Percentiles rank a stretch among this genome's conserved stretches.
Evolutionary conservation across 2,329 filamentous ascomycete species (phyloP).

Genomic region (Monosporascus sp.): DNA sequence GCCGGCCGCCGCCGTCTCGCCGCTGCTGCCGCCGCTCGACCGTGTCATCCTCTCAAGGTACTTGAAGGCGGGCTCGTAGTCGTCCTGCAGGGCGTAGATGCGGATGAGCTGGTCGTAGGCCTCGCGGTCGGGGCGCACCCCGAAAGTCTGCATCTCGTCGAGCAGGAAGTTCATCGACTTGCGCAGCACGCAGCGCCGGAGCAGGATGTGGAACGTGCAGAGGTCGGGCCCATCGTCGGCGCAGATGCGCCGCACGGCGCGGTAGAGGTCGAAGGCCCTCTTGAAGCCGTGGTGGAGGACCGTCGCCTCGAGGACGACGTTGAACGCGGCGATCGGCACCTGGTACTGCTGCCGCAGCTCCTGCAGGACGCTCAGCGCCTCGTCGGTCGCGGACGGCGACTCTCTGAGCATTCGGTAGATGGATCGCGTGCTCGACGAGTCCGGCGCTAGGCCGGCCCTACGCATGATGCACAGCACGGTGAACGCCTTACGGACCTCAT

Average conservation of each 20-base stretch:
- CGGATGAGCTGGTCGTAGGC: conserved; percentile 30
- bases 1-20: conserved; percentile 6
- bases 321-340: conserved; percentile 35
- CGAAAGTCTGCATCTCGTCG: conserved; percentile 33
- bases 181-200: conserved; percentile 20
- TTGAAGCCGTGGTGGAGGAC: conserved; percentile 17
- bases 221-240: conserved; percentile 27
- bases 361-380: conserved; percentile 54
- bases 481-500: conserved; percentile 62
- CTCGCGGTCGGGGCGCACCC: conserved; percentile 22
- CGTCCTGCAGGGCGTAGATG: conserved; percentile 26
- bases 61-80: conserved; percentile 29
- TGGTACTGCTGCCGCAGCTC: conserved; percentile 39
- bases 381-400: conserved; percentile 38
- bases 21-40: not conserved
- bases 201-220: conserved; percentile 31
- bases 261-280: conserved; percentile 32
- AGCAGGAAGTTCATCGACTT: conserved; percentile 29
- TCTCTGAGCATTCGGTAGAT: conserved; percentile 54
- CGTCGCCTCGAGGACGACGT: conserved; percentile 35
- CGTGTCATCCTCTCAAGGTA: conserved; percentile 24
- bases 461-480: conserved; percentile 70
- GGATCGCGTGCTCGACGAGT: conserved; percentile 56
- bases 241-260: conserved; percentile 31
- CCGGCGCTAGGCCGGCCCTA: conserved; percentile 53